phyloP scores from a whole-genome alignment of 1,284 basidiomycete species.

The Moesziomyces globuligerus region DNA sequence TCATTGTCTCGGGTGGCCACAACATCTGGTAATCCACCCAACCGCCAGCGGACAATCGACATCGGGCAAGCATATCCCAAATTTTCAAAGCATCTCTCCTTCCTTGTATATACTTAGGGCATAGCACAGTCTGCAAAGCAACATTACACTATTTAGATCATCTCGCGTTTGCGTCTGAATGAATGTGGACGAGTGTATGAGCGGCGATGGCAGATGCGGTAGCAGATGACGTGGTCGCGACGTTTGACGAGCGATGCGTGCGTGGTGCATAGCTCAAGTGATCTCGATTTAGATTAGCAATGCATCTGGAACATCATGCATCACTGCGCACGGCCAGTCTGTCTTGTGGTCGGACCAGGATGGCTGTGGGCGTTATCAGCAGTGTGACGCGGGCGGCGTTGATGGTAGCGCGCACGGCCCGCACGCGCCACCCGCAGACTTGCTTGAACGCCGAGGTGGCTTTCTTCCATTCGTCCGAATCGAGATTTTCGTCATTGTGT shows the following conservation, averaged over 20 bases:
- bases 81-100: slow-evolving; percentile 10
- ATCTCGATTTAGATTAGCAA: too few species aligned
- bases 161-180: not conserved
- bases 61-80: not conserved
- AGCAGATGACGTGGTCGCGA: too few species aligned
- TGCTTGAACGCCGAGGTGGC: slow-evolving; percentile 6
- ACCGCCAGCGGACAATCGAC: slow-evolving; percentile 15
- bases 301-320: too few species aligned
- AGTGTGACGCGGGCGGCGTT: not conserved
- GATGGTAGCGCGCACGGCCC: slow-evolving; percentile 1
- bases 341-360: too few species aligned
- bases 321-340: too few species aligned
- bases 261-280: too few species aligned
- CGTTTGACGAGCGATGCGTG: too few species aligned
- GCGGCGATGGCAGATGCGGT: too few species aligned
- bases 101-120: slow-evolving; percentile 44
- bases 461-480: slow-evolving; percentile 6
- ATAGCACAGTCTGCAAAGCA: slow-evolving; percentile 27
- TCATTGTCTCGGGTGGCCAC: slow-evolving; percentile 67
- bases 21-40: slow-evolving; percentile 62
- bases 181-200: too few species aligned
- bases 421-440: not conserved
- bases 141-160: too few species aligned
- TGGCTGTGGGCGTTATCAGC: not conserved
- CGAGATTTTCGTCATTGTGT: not conserved